Evolutionary conservation across 78 protist species (phyloP).

Genomic region (Dictyostelium capitatum): DNA sequence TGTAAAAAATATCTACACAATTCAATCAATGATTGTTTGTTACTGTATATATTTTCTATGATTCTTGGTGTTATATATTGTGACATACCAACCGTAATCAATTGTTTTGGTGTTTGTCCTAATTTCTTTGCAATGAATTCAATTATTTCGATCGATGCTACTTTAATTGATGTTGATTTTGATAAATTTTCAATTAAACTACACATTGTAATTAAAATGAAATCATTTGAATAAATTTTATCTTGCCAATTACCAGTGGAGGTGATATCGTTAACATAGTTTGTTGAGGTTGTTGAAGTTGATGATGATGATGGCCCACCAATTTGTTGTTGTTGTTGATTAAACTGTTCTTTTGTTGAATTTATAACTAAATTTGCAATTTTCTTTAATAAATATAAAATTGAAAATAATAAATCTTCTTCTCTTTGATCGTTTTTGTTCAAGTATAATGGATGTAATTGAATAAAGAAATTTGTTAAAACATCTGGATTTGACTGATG

Average conservation of each 20-base stretch:
- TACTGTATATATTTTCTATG: neutral
- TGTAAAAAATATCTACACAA: neutral
- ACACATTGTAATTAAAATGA: conserved; percentile 17
- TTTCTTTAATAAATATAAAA: conserved; percentile 33
- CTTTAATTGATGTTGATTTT: neutral
- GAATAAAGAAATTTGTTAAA: neutral
- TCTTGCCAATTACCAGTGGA: neutral
- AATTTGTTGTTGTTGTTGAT: neutral
- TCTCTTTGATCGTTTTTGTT: neutral
- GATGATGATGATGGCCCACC: neutral
- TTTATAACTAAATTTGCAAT: neutral
- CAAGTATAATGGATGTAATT: conserved; percentile 22
- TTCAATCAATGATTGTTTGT: neutral
- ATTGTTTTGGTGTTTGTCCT: conserved; percentile 12
- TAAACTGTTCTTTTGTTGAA: neutral
- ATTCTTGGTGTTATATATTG: conserved; percentile 12
- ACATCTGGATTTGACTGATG: conserved; percentile 1
- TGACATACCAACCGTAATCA: neutral
- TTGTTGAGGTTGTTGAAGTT: neutral
- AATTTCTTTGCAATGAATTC: neutral
- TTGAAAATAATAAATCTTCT: neutral
- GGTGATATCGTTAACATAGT: neutral
- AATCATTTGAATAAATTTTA: neutral
- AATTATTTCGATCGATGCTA: neutral
- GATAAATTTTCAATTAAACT: conserved; percentile 44